Evolutionary conservation across 495 filamentous ascomycete species (phyloP), one percentile per base, ranked within the genome.

Genomic region (Hyaloscypha bicolor): DNA sequence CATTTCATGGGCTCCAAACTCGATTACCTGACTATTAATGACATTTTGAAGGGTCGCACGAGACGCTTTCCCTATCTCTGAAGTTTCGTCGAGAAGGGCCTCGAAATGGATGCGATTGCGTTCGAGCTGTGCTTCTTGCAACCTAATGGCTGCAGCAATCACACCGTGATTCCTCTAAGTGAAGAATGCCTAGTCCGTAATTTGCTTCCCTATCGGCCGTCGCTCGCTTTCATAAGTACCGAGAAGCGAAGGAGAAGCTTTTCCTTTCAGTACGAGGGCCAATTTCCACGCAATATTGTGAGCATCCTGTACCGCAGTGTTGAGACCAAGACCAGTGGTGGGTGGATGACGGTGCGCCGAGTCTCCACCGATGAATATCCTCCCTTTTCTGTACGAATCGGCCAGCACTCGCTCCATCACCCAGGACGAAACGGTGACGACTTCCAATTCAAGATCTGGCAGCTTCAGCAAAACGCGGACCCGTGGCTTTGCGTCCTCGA

Each of bases 241-340:
- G n/a, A 81, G 70, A 0, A 82, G 62, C 25, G 37, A 9, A 1
- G 68, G 51, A 1, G 63, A 67, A 2, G 52, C 60, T 9, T 59
- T 32, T 51, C 79, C 77, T 0, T 76, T 72, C 61, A 79, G 74
- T 35, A 80, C 80, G 42, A 74, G 74, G 32, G 72, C 71, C 4
- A 83, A 62, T 67, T 82, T 83, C 81, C 79, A 83, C 8, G 80
- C 80, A 16, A 85, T 73, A 67, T 85, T 84, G 68, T 73, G 80
- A 0, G 80, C 81, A 60, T 83, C 82, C 51, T 78, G 74, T 19
- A 84, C 77, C 63, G 78, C 81, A 0, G 80, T 83, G 64, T 85
- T 85, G n/a, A 73, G 75, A 0, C 82, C 82, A 1, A 82, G 69
- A 0, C 82, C 82, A 67, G 80, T 79, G 32, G 79, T 78, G 6